Evolutionary conservation across 768 basidiomycete genomes (phyloP).

Genomic region (Tulasnella sp.): DNA sequence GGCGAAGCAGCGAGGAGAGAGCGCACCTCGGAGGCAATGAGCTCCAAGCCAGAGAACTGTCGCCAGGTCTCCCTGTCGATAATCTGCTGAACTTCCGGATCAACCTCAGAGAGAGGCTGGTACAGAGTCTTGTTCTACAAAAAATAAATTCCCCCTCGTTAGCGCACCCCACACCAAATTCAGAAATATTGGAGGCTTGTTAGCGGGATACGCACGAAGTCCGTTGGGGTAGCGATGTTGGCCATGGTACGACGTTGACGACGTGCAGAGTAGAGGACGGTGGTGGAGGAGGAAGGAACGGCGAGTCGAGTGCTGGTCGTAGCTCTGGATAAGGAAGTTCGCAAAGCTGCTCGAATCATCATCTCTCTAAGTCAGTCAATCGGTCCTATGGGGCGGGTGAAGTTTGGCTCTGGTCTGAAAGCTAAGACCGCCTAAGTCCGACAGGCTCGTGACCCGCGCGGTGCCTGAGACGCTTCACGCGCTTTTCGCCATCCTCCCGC

Average conservation of each 20-base stretch:
- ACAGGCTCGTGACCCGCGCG: slow-evolving; percentile 12
- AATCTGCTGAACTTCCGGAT: slow-evolving; percentile 94
- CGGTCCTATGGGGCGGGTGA: background rate
- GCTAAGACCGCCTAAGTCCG: background rate
- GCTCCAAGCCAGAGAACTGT: slow-evolving; percentile 94
- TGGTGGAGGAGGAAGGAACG: background rate
- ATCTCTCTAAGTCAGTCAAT: background rate
- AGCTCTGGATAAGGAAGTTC: background rate
- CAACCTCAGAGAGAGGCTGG: slow-evolving; percentile 79
- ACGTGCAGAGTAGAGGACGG: background rate
- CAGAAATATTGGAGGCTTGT: background rate
- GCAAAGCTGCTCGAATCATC: slow-evolving; percentile 10
- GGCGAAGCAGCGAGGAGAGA: slow-evolving; percentile 25
- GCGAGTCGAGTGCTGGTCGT: background rate
- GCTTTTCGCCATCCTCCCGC: slow-evolving; percentile 5
- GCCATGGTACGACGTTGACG: slow-evolving; percentile 27
- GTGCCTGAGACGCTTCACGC: background rate
- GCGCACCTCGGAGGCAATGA: slow-evolving; percentile 95
- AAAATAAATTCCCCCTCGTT: background rate
- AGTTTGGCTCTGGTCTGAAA: background rate
- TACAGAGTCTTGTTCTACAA: slow-evolving; percentile 88
- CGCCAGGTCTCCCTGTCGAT: slow-evolving; percentile 99
- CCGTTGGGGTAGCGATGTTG: slow-evolving; percentile 29
- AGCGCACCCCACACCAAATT: background rate
- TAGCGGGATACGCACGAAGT: slow-evolving; percentile 22